Base-by-base conservation (phyloP, 345 rosid species). In the Gossypium thurberi region DNA sequence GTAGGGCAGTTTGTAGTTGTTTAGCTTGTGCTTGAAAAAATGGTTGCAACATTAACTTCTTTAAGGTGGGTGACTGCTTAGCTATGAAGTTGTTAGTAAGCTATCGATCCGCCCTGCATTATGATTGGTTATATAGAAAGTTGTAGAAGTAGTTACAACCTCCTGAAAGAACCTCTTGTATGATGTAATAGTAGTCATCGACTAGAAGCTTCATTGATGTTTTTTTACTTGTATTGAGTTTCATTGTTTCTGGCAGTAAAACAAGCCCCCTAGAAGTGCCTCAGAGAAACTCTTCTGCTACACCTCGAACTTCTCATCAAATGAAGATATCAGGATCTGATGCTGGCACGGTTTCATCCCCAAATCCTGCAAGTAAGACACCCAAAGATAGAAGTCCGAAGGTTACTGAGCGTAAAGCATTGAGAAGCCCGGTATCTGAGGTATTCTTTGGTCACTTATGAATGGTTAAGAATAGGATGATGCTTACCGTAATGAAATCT, bases 361-460 rank as follows among this genome's bases (percentile, higher is more conserved):
- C 87, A n/a, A 84, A 77, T 64, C 75, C 87, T 2, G 81, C 75
- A 11, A 81, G 72, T 42, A 85, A 82, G 81, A 86, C 90, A 13
- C 90, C 89, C 0, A 94, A 94, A 79, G 93, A 82, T 13, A 87
- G 71, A 72, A 91, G 90, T 76, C 92, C 94, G 37, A 94, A 85
- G 80, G 86, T 94, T 33, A 71, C 80, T 73, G 97, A 90, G 33
- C 93, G 93, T 52, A 88, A 80, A 59, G 89, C 97, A 21, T 94
- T 90, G 57, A 80, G 83, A 75, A 88, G 87, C 56, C 86, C 91
- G 15, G 81, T 78, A 43, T 78, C 80, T 70, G 98, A 92, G 97
- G 98, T 94, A 89, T 69, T 62, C n/a, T 37, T 21, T 42, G 1
- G 50, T 56, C 48, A 47, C 51, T 69, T 47, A 23, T 52, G 4